Base-by-base conservation (phyloP, 768 basidiomycete species). In the Boletus rubescentipes region DNA sequence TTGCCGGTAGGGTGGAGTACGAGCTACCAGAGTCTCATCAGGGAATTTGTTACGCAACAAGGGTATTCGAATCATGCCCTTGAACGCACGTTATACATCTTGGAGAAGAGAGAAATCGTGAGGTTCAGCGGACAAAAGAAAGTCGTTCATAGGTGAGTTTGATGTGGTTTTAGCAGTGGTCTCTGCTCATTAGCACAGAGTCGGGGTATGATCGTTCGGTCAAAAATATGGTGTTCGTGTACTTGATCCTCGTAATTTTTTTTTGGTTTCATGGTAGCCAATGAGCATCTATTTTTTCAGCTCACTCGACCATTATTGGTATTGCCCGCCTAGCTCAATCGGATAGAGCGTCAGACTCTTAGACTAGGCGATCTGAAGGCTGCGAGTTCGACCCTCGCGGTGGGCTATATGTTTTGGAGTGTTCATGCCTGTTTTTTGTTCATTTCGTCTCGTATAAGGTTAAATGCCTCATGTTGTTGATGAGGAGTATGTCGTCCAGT, bases 81-180 rank as follows among this genome's bases (percentile, higher is more conserved):
- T 20, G 97, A 99, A 70, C 78, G 93, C 59, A 93, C 91, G 18
- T 72, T 98, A 57, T 97, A 85, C 65, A 79, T 98, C 45, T 66
- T 99, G 75, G 97, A 99, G 78, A 96, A 97, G 76, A 79, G 93
- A 58, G 97, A 99, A 69, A 81, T 96, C n/a, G 78, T 99, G 21
- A 78, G 93, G 62, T 99, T 98, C 71, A 60, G 61, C 45, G 46
- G 67, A 34, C 73, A 81, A 73, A 83, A 82, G 69, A 84, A 84
- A 67, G 77, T 83, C 42, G 76, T 84, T 10, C 78, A 81, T 62
- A 69, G 77, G 76, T 75, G 38, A 60, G 69, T 59, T 46, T 30
- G 8, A 21, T 34, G 15, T 31, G 5, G 1, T 47, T 44, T n/a
- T 15, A 5, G 35, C 40, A 18, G 11, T 43, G 9, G 20, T 20